phyloP scores from a whole-genome alignment of 1,284 basidiomycete genomes.

The Macrocybe sp. region DNA sequence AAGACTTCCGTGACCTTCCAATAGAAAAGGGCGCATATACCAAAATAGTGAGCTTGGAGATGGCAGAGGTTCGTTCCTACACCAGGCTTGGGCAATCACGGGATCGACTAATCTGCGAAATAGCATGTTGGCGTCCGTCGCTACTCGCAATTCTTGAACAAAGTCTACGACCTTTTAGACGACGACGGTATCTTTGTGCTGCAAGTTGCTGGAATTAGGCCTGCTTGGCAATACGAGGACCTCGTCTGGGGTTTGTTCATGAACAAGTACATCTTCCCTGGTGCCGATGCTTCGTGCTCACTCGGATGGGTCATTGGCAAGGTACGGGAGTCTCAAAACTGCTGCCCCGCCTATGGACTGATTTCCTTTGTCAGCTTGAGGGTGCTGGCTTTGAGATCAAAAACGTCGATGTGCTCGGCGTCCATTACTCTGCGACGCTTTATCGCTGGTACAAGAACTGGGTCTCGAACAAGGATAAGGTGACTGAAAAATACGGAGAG shows the following conservation, averaged over 20 bases:
- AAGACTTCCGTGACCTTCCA: constrained; percentile 93
- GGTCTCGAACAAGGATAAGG: constrained; percentile 85
- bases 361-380: constrained; percentile 52
- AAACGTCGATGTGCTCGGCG: constrained; percentile 92
- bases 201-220: constrained; percentile 95
- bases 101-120: too few relatives aligned
- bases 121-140: constrained; percentile 94
- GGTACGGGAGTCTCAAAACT: constrained; percentile 18
- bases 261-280: constrained; percentile 98
- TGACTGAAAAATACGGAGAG: constrained; percentile 88
- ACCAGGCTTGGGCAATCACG: neutral
- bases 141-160: constrained; percentile 84
- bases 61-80: constrained; percentile 76
- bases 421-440: constrained; percentile 96
- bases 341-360: neutral
- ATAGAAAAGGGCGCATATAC: constrained; percentile 76
- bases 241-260: constrained; percentile 94
- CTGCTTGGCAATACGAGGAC: constrained; percentile 96
- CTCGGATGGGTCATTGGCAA: constrained; percentile 90
- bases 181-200: constrained; percentile 95
- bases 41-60: constrained; percentile 97
- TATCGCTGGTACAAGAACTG: constrained; percentile 96
- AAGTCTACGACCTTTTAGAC: constrained; percentile 91
- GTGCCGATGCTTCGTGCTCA: constrained; percentile 93
- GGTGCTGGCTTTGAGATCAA: constrained; percentile 95